Evolutionary conservation across 306 rosid genomes (phyloP).

Genomic region (Quercus agrifolia): DNA sequence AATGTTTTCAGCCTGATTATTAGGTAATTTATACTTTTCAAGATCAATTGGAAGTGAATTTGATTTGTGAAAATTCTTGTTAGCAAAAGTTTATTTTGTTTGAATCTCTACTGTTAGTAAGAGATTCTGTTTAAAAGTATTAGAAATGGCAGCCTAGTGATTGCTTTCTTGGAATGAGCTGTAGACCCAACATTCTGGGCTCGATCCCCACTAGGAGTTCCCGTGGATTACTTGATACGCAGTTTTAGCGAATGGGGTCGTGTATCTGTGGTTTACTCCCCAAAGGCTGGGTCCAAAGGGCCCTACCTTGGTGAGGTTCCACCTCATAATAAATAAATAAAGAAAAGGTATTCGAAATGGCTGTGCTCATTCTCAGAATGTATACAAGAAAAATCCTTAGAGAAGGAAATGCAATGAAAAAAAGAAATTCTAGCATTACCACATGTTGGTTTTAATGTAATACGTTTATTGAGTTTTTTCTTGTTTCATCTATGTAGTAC

Average conservation of each 20-base stretch:
- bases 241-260: too few species aligned
- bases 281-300: too few species aligned
- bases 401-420: background rate
- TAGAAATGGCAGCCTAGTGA: too few species aligned
- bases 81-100: background rate
- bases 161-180: too few species aligned
- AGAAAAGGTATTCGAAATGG: background rate
- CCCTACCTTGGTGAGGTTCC: too few species aligned
- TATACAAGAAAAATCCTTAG: background rate
- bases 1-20: background rate
- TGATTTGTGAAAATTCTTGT: background rate
- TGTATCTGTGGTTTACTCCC: too few species aligned
- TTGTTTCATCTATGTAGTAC: slow-evolving; percentile 44
- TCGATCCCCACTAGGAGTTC: too few species aligned
- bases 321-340: too few species aligned
- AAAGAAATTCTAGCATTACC: background rate
- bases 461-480: background rate
- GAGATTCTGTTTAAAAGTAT: too few species aligned
- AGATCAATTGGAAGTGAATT: background rate
- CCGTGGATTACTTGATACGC: too few species aligned
- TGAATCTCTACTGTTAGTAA: background rate
- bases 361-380: background rate
- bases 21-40: background rate
- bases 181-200: too few species aligned
- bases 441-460: background rate